Evolutionary conservation across 805 yeast species (phyloP).

Genomic region (Tetrapisispora nanseiensis): DNA sequence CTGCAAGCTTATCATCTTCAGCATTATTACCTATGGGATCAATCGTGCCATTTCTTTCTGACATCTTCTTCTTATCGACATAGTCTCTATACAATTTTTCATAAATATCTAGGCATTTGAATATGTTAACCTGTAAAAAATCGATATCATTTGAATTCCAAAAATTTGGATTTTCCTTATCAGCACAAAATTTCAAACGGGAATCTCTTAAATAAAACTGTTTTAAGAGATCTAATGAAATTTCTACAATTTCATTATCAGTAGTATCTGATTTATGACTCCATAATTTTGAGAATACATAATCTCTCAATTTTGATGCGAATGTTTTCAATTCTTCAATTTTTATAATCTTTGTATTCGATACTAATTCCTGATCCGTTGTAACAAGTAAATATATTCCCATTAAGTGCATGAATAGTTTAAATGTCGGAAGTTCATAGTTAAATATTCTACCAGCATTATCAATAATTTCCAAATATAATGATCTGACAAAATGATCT

Average conservation of each 20-base stretch:
- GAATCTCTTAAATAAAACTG: conserved; percentile 26
- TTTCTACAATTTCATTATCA: conserved; percentile 6
- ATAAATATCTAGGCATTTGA: conserved; percentile 17
- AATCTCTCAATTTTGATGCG: conserved; percentile 13
- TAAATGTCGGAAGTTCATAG: conserved; percentile 2
- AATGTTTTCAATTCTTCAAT: conserved; percentile 10
- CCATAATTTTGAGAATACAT: conserved; percentile 20
- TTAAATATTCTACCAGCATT: not conserved
- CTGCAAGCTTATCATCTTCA: not conserved
- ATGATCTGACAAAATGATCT: conserved; percentile 9
- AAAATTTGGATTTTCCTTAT: conserved; percentile 7
- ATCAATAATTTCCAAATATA: conserved; percentile 1
- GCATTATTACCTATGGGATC: not conserved
- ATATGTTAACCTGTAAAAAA: conserved; percentile 14
- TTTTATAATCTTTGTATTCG: conserved; percentile 10
- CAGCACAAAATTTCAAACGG: conserved; percentile 17
- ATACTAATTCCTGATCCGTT: conserved; percentile 23
- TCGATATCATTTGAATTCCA: conserved; percentile 21
- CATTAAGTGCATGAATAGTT: conserved; percentile 14
- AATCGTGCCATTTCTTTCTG: conserved; percentile 11
- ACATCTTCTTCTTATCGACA: conserved; percentile 8
- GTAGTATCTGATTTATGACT: not conserved
- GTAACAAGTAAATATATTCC: conserved; percentile 20
- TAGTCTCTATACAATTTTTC: conserved; percentile 20
- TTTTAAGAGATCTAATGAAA: conserved; percentile 13